Conservation (phyloP, 2,329 filamentous ascomycete species). For the Stagonosporopsis cucurbitacearum region DNA sequence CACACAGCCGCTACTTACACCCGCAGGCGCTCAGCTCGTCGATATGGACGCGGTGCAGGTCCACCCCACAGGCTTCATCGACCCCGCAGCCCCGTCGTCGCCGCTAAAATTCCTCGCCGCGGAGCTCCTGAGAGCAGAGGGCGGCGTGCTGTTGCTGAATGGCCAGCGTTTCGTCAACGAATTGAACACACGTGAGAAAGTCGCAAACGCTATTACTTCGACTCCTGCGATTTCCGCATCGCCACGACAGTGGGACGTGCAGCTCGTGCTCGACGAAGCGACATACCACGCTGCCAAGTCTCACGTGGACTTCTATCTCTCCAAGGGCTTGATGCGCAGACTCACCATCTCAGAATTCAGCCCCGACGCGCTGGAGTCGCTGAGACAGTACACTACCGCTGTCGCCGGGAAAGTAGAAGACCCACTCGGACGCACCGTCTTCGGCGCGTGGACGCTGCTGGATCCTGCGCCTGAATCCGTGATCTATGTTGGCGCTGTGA, state of each 20-base stretch:
- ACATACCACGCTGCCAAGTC: conserved; percentile 59
- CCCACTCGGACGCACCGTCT: conserved; percentile 57
- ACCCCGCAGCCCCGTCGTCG: conserved; percentile 55
- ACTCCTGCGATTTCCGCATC: neutral
- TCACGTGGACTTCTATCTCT: conserved; percentile 68
- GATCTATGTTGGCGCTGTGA: conserved; percentile 65
- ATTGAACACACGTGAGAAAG: conserved; percentile 63
- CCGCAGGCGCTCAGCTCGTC: conserved; percentile 50
- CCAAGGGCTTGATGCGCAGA: conserved; percentile 66
- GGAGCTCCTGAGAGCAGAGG: conserved; percentile 68
- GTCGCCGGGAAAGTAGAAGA: conserved; percentile 40
- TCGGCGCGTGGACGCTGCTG: conserved; percentile 63
- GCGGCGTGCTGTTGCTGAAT: conserved; percentile 61
- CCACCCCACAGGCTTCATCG: conserved; percentile 70
- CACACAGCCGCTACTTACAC: conserved; percentile 55
- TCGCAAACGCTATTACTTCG: conserved; percentile 60
- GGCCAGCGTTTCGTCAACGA: conserved; percentile 68
- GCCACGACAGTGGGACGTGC: conserved; percentile 64
- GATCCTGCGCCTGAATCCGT: conserved; percentile 59
- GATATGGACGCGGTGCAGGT: conserved; percentile 65
- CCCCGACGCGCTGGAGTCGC: conserved; percentile 45
- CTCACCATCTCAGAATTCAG: conserved; percentile 60
- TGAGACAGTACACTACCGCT: conserved; percentile 42
- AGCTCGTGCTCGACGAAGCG: conserved; percentile 66
- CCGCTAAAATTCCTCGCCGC: conserved; percentile 68